Evolutionary conservation across 2,329 filamentous ascomycete species (phyloP).

Genomic region (Coniochaeta sp.): DNA sequence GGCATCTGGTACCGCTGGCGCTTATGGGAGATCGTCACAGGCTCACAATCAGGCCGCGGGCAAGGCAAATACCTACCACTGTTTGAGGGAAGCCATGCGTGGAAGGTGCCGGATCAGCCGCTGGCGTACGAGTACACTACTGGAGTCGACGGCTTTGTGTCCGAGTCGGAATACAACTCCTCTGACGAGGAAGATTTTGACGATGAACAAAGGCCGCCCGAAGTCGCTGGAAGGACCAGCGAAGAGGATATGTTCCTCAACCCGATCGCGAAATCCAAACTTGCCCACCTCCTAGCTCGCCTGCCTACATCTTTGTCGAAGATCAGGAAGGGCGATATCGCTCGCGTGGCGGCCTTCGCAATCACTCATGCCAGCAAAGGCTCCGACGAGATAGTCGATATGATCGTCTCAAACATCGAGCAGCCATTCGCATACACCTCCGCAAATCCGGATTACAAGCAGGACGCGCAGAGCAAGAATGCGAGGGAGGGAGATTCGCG

Average conservation of each 20-base stretch:
- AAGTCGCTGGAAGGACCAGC: slow-evolving; percentile 26
- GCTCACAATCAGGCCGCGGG: slow-evolving; percentile 37
- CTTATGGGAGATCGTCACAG: slow-evolving; percentile 78
- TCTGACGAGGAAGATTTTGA: slow-evolving; percentile 73
- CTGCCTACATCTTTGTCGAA: slow-evolving; percentile 69
- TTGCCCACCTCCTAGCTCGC: slow-evolving; percentile 75
- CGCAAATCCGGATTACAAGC: slow-evolving; percentile 53
- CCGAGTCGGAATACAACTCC: slow-evolving; percentile 78
- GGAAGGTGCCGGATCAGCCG: slow-evolving; percentile 65
- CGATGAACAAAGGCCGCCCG: slow-evolving; percentile 41
- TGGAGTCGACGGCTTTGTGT: slow-evolving; percentile 68
- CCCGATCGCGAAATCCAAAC: slow-evolving; percentile 74
- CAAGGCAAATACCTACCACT: slow-evolving; percentile 52
- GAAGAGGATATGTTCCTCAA: slow-evolving; percentile 62
- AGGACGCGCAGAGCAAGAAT: slow-evolving; percentile 28
- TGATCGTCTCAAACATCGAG: slow-evolving; percentile 76
- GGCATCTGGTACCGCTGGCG: slow-evolving; percentile 92
- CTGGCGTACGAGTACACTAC: slow-evolving; percentile 79
- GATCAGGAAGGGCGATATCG: slow-evolving; percentile 78
- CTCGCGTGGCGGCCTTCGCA: slow-evolving; percentile 78
- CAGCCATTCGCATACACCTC: slow-evolving; percentile 66
- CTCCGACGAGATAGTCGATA: slow-evolving; percentile 83
- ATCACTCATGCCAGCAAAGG: slow-evolving; percentile 80
- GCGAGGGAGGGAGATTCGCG: slow-evolving; percentile 25
- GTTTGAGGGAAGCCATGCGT: slow-evolving; percentile 70